phyloP scores from a whole-genome alignment of 768 basidiomycete species.

The Suillus weaverae region DNA sequence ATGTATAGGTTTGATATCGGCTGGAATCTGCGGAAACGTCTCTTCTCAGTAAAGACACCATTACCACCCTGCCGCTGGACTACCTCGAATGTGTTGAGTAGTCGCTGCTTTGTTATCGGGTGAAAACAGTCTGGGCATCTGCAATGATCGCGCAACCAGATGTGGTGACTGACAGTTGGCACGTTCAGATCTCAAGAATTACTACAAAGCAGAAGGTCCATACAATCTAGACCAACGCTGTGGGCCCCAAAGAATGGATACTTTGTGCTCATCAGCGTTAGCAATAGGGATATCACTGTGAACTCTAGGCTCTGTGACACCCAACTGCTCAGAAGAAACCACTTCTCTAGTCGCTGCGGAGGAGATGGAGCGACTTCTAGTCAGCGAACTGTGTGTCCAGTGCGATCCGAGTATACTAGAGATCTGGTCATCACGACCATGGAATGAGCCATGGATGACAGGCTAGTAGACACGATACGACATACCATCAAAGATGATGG shows the following conservation, averaged over 20 bases:
- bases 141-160: slow-evolving; percentile 94
- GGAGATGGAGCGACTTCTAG: background rate
- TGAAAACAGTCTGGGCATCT: slow-evolving; percentile 87
- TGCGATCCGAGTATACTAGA: background rate
- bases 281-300: slow-evolving; percentile 47
- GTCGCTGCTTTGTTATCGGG: slow-evolving; percentile 83
- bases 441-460: background rate
- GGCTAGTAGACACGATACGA: background rate
- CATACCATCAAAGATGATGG: background rate
- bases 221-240: slow-evolving; percentile 77
- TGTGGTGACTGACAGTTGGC: slow-evolving; percentile 63
- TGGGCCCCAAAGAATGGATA: slow-evolving; percentile 74
- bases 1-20: slow-evolving; percentile 62
- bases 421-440: background rate
- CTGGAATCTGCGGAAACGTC: slow-evolving; percentile 61
- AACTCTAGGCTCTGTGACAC: slow-evolving; percentile 16
- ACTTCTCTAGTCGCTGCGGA: slow-evolving; percentile 3
- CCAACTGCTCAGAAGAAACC: slow-evolving; percentile 31
- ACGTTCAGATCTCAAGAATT: background rate
- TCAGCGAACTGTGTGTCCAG: background rate
- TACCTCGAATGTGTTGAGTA: slow-evolving; percentile 84
- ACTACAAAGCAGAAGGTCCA: slow-evolving; percentile 27
- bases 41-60: slow-evolving; percentile 5
- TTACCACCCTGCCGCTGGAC: slow-evolving; percentile 12
- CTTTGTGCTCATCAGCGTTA: slow-evolving; percentile 56